Evolutionary conservation across 768 basidiomycete genomes (phyloP).

Genomic region (Leccinum rimulosum): DNA sequence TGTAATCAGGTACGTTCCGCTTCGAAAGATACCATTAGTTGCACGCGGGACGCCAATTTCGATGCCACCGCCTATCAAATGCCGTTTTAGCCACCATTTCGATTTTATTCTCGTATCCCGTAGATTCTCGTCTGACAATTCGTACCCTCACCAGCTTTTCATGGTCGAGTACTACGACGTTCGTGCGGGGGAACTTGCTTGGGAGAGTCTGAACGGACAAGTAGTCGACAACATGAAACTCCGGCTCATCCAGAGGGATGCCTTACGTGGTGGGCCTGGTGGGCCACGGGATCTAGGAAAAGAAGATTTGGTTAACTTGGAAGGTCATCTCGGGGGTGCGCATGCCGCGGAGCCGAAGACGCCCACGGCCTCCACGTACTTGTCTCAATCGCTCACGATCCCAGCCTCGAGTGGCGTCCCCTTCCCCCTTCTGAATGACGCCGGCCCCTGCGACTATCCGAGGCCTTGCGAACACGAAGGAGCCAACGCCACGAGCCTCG

Average conservation of each 20-base stretch:
- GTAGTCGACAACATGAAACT: constrained; percentile 53
- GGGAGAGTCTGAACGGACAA: constrained; percentile 46
- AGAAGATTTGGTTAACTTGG: constrained; percentile 25
- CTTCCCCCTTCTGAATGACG: constrained; percentile 26
- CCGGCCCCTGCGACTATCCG: constrained; percentile 17
- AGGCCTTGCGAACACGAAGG: constrained; percentile 24
- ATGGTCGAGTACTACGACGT: constrained; percentile 68
- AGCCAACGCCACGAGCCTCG: constrained; percentile 8
- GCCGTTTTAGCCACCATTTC: constrained; percentile 6
- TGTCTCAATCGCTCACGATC: constrained; percentile 31
- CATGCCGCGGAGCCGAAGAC: constrained; percentile 38
- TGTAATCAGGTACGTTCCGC: constrained; percentile 28
- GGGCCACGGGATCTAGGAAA: constrained; percentile 26
- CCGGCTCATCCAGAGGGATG: constrained; percentile 38
- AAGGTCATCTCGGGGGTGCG: constrained; percentile 32
- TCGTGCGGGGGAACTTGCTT: constrained; percentile 54
- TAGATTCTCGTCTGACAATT: constrained; percentile 16
- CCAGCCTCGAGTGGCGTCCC: constrained; percentile 23
- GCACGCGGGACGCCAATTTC: constrained; percentile 1
- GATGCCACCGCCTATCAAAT: constrained; percentile 5
- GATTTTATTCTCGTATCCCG: not conserved
- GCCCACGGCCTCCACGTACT: constrained; percentile 34
- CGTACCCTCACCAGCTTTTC: constrained; percentile 38
- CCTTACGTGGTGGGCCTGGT: constrained; percentile 19
- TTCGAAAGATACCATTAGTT: not conserved